Evolutionary conservation across 2,329 filamentous ascomycete genomes (phyloP).

Genomic region (Lachnellula arida): DNA sequence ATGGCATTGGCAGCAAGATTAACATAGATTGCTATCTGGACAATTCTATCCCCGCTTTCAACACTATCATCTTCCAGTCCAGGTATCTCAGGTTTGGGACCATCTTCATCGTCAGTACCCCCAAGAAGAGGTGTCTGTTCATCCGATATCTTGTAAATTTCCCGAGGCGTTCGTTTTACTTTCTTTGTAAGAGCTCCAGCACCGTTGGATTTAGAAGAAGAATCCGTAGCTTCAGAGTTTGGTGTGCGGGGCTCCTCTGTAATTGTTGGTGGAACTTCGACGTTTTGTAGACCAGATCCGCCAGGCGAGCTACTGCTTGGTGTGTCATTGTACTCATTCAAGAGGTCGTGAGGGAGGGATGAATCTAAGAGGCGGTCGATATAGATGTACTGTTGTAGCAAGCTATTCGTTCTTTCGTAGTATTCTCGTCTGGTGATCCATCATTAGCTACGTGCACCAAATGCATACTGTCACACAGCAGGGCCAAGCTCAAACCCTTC

Average conservation of each 20-base stretch:
- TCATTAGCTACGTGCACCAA: conserved; percentile 8
- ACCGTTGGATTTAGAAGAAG: conserved; percentile 26
- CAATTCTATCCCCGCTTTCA: conserved; percentile 68
- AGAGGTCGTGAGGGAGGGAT: conserved; percentile 82
- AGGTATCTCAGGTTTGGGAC: conserved; percentile 55
- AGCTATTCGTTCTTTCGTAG: conserved; percentile 82
- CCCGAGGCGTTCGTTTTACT: conserved; percentile 75
- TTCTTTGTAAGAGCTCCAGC: conserved; percentile 40
- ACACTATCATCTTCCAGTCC: conserved; percentile 69
- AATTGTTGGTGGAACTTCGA: conserved; percentile 69
- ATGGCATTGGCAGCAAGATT: conserved; percentile 57
- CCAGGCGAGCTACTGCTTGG: conserved; percentile 14
- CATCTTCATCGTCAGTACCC: conserved; percentile 41
- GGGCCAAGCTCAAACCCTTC: too few relatives aligned
- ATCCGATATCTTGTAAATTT: conserved; percentile 68
- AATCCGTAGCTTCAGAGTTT: conserved; percentile 12
- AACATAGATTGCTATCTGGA: conserved; percentile 79
- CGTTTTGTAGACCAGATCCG: conserved; percentile 43
- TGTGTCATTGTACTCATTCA: conserved; percentile 76
- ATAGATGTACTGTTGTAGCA: conserved; percentile 89
- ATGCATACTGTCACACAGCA: too few relatives aligned
- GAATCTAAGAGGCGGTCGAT: conserved; percentile 89
- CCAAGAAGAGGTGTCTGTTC: conserved; percentile 59
- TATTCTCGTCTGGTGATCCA: conserved; percentile 58
- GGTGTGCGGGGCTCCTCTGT: conserved; percentile 55